Percentiles rank a stretch among this genome's conserved stretches.
These are phyloP conservation scores for Xylaria sp. DNA, from an alignment of 2,329 filamentous ascomycete genomes.

Conservation along the genomic window DNA sequence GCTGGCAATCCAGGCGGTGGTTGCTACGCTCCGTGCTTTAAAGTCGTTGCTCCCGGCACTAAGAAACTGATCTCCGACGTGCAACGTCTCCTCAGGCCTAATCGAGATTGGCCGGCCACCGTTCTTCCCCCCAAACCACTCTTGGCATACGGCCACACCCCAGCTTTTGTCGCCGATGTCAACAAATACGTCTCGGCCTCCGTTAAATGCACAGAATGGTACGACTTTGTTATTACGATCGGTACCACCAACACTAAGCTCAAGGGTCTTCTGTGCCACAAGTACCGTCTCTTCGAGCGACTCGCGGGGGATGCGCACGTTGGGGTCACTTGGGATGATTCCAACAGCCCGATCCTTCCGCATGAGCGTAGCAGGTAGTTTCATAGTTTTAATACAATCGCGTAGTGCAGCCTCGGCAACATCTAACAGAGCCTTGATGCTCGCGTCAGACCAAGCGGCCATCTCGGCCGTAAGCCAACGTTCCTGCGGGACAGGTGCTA, in stretches of 20 bases:
- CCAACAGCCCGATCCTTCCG: constrained; percentile 90
- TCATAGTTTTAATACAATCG: constrained; percentile 82
- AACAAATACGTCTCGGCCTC: constrained; percentile 96
- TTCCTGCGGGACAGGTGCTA: constrained; percentile 72
- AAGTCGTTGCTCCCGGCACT: constrained; percentile 97
- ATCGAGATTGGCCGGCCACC: constrained; percentile 56
- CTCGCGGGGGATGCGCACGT: constrained; percentile 80
- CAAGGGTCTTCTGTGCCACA: constrained; percentile 90
- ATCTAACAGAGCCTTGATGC: constrained; percentile 84
- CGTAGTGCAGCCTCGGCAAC: constrained; percentile 85
- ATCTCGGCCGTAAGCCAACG: constrained; percentile 83
- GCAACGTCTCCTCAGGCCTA: constrained; percentile 80
- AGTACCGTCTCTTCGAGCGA: constrained; percentile 95
- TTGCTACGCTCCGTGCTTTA: constrained; percentile 89
- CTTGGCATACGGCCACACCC: constrained; percentile 92
- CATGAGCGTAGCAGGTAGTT: constrained; percentile 80
- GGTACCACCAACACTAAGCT: constrained; percentile 74
- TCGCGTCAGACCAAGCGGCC: constrained; percentile 77
- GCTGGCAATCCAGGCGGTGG: constrained; percentile 96
- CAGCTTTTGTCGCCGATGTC: constrained; percentile 98
- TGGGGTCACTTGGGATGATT: constrained; percentile 72
- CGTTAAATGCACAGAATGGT: constrained; percentile 98
- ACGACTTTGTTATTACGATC: constrained; percentile 56
- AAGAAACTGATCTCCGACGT: constrained; percentile 97
- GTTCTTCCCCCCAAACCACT: constrained; percentile 76